Percentiles rank a stretch among this genome's conserved stretches.
Evolutionary conservation across 805 yeast genomes (phyloP).

Genomic region (Sungouiozyma ichnusensis): DNA sequence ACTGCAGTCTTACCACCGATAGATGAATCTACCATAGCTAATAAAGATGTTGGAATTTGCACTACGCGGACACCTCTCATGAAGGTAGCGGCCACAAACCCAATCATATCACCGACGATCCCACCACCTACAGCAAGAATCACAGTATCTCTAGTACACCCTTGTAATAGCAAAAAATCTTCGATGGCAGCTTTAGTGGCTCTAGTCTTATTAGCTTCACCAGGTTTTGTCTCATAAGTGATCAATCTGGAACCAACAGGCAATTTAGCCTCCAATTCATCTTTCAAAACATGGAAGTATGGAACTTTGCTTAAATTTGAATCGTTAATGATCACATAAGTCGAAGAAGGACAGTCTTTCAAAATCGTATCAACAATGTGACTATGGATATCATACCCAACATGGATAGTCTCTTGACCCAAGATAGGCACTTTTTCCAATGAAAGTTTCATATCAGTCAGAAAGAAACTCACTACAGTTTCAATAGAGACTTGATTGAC

Average conservation of each 20-base stretch:
- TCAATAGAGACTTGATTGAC: too few species aligned
- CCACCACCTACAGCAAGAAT: constrained; percentile 96
- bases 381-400: constrained; percentile 71
- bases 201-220: constrained; percentile 83
- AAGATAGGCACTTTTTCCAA: constrained; percentile 57
- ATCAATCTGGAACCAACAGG: constrained; percentile 55
- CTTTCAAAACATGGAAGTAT: constrained; percentile 40
- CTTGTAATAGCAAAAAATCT: constrained; percentile 69
- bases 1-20: constrained; percentile 98
- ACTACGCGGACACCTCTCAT: constrained; percentile 95
- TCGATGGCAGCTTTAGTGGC: constrained; percentile 87
- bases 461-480: not conserved
- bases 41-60: constrained; percentile 86
- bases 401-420: constrained; percentile 76
- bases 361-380: constrained; percentile 66
- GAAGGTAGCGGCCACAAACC: constrained; percentile 97
- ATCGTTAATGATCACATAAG: constrained; percentile 87
- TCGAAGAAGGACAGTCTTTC: constrained; percentile 59
- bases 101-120: constrained; percentile 97
- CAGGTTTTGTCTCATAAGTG: constrained; percentile 74
- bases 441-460: constrained; percentile 10
- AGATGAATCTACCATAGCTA: constrained; percentile 97
- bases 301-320: constrained; percentile 61
- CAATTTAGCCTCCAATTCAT: constrained; percentile 34
- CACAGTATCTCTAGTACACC: constrained; percentile 94